These are phyloP conservation scores for Xylariomycetidae sp. DNA, from an alignment of 2,329 filamentous ascomycete species.

Conservation along the genomic window DNA sequence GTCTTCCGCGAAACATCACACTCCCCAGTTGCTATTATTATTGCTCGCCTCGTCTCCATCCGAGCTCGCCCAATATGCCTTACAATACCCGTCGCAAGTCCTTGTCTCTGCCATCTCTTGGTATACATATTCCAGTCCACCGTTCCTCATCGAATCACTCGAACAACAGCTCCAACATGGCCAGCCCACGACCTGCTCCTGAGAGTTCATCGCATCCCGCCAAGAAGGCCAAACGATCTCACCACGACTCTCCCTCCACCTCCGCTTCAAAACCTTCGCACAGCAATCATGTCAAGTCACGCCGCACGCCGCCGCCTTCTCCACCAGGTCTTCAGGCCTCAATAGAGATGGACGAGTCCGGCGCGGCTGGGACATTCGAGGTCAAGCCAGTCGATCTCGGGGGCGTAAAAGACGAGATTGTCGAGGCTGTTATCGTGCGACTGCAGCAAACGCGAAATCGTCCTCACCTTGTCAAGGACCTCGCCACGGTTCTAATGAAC, in stretches of 20 bases:
- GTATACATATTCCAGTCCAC: slow-evolving; percentile 72
- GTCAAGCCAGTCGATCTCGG: slow-evolving; percentile 65
- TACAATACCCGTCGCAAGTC: slow-evolving; percentile 98
- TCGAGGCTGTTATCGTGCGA: slow-evolving; percentile 82
- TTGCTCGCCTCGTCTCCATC: slow-evolving; percentile 11
- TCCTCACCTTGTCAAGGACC: slow-evolving; percentile 90
- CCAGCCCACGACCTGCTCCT: slow-evolving; percentile 21
- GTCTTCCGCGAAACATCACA: too few relatives aligned
- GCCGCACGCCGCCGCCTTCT: slow-evolving; percentile 73
- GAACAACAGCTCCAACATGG: slow-evolving; percentile 19
- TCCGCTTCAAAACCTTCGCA: too few relatives aligned
- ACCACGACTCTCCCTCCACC: slow-evolving; percentile 38
- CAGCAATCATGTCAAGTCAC: slow-evolving; percentile 44
- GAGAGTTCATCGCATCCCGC: slow-evolving; percentile 33
- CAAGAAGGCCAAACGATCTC: slow-evolving; percentile 76
- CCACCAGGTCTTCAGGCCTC: slow-evolving; percentile 47
- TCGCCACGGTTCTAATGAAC: slow-evolving; percentile 71
- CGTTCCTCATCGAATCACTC: slow-evolving; percentile 26
- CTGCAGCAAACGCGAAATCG: slow-evolving; percentile 85
- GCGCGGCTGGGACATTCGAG: slow-evolving; percentile 20
- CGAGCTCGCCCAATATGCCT: slow-evolving; percentile 53
- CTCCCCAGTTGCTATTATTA: too few relatives aligned
- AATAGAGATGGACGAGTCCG: slow-evolving; percentile 34
- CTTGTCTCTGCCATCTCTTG: slow-evolving; percentile 83
- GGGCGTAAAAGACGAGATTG: slow-evolving; percentile 89